Percentiles rank a stretch among this genome's conserved stretches.
These are phyloP conservation scores for Lotmaria passim DNA, from an alignment of 208 protist genomes.

Conservation along the genomic window DNA sequence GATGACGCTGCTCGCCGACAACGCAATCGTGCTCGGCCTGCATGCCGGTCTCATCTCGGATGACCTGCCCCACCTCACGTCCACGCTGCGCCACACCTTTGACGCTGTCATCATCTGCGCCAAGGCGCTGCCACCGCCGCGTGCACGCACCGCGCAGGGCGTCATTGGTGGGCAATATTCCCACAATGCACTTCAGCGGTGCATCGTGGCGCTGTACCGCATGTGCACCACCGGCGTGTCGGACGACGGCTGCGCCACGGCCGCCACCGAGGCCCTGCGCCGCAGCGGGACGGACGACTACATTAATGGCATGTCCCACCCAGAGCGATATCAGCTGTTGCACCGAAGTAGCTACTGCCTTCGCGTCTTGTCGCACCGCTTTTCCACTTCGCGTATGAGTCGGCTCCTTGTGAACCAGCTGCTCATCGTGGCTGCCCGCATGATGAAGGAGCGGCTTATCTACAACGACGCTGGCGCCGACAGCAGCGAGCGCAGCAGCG, in stretches of 20 bases:
- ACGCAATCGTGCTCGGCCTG: not conserved
- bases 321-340: not conserved
- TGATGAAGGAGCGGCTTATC: conserved; percentile 1
- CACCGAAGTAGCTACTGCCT: conserved; percentile 19
- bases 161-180: too few relatives aligned
- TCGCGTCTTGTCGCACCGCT: conserved; percentile 28
- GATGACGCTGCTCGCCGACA: not conserved
- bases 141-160: too few relatives aligned
- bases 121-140: not conserved
- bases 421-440: conserved; percentile 27
- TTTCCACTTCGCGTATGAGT: conserved; percentile 24
- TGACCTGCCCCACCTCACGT: conserved; percentile 7
- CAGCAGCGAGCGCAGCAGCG: too few relatives aligned
- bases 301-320: conserved; percentile 1
- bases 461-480: not conserved
- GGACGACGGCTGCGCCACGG: not conserved
- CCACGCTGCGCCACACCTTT: not conserved
- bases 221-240: conserved; percentile 10
- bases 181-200: not conserved
- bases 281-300: conserved; percentile 8
- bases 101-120: not conserved
- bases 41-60: conserved; percentile 5
- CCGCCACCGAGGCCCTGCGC: conserved; percentile 5
- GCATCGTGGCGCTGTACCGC: not conserved
- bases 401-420: conserved; percentile 36